These are phyloP conservation scores for Chrysanthemum lavandulifolium DNA, from an alignment of 129 eudicot species.

Conservation along the genomic window DNA sequence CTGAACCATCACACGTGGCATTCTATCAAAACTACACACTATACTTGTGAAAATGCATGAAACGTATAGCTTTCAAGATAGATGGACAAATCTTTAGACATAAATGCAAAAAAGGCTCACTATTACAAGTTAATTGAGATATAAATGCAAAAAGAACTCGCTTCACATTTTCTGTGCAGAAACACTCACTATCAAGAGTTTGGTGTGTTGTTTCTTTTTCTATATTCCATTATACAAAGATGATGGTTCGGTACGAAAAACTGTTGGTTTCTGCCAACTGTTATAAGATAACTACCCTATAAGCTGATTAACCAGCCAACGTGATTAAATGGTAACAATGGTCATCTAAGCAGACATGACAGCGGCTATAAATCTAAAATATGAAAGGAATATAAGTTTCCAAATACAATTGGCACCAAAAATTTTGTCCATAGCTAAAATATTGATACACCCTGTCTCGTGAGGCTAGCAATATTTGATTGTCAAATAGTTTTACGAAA, in stretches of 20 bases:
- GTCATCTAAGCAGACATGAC: background rate
- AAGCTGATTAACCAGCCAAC: background rate
- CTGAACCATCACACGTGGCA: background rate
- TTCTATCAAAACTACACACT: background rate
- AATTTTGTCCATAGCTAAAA: background rate
- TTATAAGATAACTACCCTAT: background rate
- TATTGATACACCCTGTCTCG: background rate
- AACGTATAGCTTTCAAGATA: background rate
- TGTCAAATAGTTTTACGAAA: background rate
- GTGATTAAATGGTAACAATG: background rate
- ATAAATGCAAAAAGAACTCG: background rate
- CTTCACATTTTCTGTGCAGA: background rate
- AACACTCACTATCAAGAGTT: background rate
- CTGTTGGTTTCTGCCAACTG: background rate
- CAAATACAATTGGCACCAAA: background rate
- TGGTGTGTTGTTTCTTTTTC: background rate
- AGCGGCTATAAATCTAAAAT: background rate
- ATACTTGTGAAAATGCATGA: background rate
- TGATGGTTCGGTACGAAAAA: background rate
- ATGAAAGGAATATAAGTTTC: background rate
- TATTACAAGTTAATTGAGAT: background rate
- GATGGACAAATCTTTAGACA: background rate
- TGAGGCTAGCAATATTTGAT: background rate
- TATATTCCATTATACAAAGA: background rate
- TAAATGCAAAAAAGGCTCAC: background rate